These are phyloP conservation scores for Amaranthus tricolor DNA, from an alignment of 179 eudicot species.

Conservation along the genomic window DNA sequence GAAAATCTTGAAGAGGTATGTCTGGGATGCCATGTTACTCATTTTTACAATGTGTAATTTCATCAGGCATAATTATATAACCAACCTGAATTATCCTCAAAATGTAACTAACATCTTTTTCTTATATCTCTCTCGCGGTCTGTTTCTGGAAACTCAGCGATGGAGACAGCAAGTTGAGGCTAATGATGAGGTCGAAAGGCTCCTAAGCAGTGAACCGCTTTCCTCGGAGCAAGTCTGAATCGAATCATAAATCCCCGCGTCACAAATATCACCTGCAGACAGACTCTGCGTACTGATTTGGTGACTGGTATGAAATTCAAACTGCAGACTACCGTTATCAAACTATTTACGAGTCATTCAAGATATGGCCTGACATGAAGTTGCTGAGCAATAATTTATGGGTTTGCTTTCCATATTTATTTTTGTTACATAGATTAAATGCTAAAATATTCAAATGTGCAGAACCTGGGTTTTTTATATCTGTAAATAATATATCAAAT, in stretches of 20 bases:
- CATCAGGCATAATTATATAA: too few relatives aligned
- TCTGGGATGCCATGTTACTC: slow-evolving; percentile 11
- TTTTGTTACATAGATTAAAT: neutral
- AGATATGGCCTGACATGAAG: neutral
- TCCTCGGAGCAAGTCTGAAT: slow-evolving; percentile 40
- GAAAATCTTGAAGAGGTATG: slow-evolving; percentile 96
- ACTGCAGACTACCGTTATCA: neutral
- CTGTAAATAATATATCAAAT: neutral
- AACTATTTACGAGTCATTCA: neutral
- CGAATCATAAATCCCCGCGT: neutral
- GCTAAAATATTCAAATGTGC: too few relatives aligned
- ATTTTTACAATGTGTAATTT: neutral
- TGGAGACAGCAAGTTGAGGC: slow-evolving; percentile 89
- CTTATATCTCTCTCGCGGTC: neutral
- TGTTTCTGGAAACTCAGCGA: slow-evolving; percentile 38
- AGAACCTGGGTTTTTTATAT: neutral
- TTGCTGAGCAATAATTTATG: neutral
- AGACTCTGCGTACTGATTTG: neutral
- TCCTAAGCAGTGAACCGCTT: slow-evolving; percentile 57
- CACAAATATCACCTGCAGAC: neutral
- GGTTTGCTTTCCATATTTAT: neutral
- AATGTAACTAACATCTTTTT: neutral
- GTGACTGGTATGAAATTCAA: neutral
- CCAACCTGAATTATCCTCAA: neutral
- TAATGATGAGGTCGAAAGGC: slow-evolving; percentile 89